A percentile compares a stretch with the other conserved stretches of the same genome.
phyloP scores from a whole-genome alignment of 2,329 filamentous ascomycete genomes.

The Fusarium coffeatum region DNA sequence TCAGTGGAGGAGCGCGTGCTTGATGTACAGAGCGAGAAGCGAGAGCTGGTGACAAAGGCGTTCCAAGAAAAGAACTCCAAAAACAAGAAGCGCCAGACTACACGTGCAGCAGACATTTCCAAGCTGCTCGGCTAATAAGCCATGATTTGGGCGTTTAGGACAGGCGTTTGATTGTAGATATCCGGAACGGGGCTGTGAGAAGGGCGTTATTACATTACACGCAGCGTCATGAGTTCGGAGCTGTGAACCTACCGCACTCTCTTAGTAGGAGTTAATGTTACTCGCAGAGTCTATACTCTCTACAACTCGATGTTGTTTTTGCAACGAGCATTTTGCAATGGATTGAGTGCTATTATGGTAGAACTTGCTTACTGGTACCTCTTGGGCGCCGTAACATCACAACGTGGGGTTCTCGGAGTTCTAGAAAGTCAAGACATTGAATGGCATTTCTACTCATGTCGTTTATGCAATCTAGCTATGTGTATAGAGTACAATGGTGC shows the following conservation, averaged over 20 bases:
- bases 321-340: background rate
- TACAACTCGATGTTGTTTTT: background rate
- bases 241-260: background rate
- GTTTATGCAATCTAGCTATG: conserved; percentile 37
- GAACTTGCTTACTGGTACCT: background rate
- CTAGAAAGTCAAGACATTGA: background rate
- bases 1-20: conserved; percentile 86
- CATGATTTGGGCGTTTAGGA: background rate
- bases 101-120: conserved; percentile 66
- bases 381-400: background rate
- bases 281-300: background rate
- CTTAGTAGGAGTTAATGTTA: background rate
- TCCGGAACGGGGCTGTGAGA: background rate
- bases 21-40: conserved; percentile 81
- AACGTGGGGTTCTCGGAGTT: background rate
- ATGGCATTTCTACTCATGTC: conserved; percentile 16
- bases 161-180: conserved; percentile 6
- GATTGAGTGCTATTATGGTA: background rate
- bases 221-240: background rate
- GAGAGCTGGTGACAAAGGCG: conserved; percentile 79
- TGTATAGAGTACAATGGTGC: conserved; percentile 20
- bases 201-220: background rate
- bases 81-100: conserved; percentile 66
- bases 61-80: conserved; percentile 75
- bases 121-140: conserved; percentile 56